Evolutionary conservation across 2,329 filamentous ascomycete genomes (phyloP), one percentile per base, ranked within the genome.

Genomic region (Camillea tinctor): DNA sequence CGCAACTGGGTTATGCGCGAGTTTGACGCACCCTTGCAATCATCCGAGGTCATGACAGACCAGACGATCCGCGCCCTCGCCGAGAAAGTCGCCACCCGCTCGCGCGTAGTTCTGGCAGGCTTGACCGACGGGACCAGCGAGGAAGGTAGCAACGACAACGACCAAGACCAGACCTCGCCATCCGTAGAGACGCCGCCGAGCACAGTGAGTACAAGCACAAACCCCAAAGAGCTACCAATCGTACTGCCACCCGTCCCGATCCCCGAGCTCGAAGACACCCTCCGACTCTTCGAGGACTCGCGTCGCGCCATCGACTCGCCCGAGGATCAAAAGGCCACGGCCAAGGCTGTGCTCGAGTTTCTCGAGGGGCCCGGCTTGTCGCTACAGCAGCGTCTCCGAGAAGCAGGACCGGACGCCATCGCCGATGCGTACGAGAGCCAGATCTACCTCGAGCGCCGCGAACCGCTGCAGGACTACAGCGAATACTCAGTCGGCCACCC

Each of bases 401-500:
- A 24, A 15, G 20, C 52, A 24, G 51, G 22, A 15, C 50, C 58
- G 3, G 52, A 51, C 8, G 52, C 22, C 8, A 54, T 64, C 17
- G 59, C 56, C 4, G 58, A 59, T 2, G 30, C 21, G 6, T 67
- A 67, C 15, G 64, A 66, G 36, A 54, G 52, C 9, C 59, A 64
- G 13, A 49, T 67, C 1, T 62, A 62, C 21, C 60, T 64, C 11
- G 23, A 63, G 48, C 57, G 59, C 8, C 64, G 64, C 20, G 60
- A 61, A 5, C 64, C 64, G 17, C 49, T 67, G 19, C 61, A 57
- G 19, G 52, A 62, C 9, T 58, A 52, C 21, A 57, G 60, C 56
- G 49, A 40, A 8, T 67, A 62, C 51, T 44, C 58, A 2, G 50
- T 67, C 11, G 54, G 52, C 6, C 62, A 64, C 24, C 59, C 65